These are phyloP conservation scores for Priceomyces castillae DNA, from an alignment of 805 yeast species.

Conservation along the genomic window DNA sequence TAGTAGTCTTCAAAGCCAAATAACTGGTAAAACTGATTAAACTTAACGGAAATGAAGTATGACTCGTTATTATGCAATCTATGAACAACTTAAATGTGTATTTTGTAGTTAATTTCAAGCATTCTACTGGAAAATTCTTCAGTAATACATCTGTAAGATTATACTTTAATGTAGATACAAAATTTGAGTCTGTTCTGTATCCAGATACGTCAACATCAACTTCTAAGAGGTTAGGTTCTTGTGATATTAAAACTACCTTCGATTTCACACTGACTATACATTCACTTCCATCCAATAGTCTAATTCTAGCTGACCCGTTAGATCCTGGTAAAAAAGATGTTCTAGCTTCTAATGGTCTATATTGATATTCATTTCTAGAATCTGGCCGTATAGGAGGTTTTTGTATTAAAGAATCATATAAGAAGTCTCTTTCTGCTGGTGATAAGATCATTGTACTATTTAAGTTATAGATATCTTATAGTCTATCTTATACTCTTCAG, in stretches of 20 bases:
- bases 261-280: constrained; percentile 89
- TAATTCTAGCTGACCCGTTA: constrained; percentile 87
- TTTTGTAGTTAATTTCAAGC: constrained; percentile 63
- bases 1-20: constrained; percentile 76
- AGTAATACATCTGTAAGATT: constrained; percentile 53
- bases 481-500: too few relatives aligned
- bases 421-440: constrained; percentile 71
- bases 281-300: constrained; percentile 87
- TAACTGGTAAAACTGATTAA: constrained; percentile 76
- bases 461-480: not conserved
- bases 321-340: constrained; percentile 81
- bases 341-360: constrained; percentile 82
- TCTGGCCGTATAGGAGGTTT: constrained; percentile 78
- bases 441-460: constrained; percentile 57
- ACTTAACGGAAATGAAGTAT: constrained; percentile 77
- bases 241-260: constrained; percentile 55
- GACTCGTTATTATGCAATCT: constrained; percentile 76
- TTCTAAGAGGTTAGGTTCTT: constrained; percentile 52
- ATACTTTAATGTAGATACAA: constrained; percentile 62
- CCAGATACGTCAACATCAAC: constrained; percentile 84
- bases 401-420: constrained; percentile 66
- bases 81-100: constrained; percentile 75
- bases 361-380: constrained; percentile 69
- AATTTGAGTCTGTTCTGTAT: constrained; percentile 71
- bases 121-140: constrained; percentile 50